Base-by-base conservation (phyloP, 768 basidiomycete genomes). In the Dentipellis sp. region DNA sequence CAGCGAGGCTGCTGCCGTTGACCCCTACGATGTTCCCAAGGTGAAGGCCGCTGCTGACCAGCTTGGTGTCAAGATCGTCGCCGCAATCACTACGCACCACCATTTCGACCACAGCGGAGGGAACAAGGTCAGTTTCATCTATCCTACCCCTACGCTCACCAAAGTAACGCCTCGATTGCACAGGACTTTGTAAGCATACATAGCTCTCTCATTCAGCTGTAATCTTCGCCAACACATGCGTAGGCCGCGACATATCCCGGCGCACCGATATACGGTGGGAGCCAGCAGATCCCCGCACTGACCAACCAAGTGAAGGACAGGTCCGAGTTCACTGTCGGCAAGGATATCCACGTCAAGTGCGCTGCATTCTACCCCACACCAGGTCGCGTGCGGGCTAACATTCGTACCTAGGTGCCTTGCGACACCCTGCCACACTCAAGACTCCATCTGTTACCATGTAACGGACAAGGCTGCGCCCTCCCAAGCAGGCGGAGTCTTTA, bases 341-440 rank as follows among this genome's bases (percentile, higher is more conserved):
- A 82, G 16, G 73, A 77, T 57, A 76, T 88, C 56, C 74, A 70
- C 47, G 75, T 91, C 71, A 82, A 71, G 85, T 84, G 59, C 56
- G 69, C 62, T 56, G n/a, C 47, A 8, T 21, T 50, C 47, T 22
- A 53, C n/a, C 10, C 6, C 50, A n/a, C n/a, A 3, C 51, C 12
- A 7, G 19, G 9, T 11, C 22, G 37, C 50, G 53, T 2, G 23
- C 35, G 21, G n/a, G 16, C 19, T 45, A 7, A 17, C 39, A 22
- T 34, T 52, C 16, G 53, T 11, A 9, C 21, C 10, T 58, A 89
- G 90, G 68, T 91, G 88, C 69, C 72, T 93, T 21, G 85, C 89
- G 22, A 94, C 91, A 1, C 91, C 93, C 1, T 94, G 93, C 71
- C 95, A 97, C 69, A 98, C 95, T 3, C 89, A 90, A 67, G 95